Conservation (phyloP, 164 flowering plant genomes). For the Vitis labrusca region DNA sequence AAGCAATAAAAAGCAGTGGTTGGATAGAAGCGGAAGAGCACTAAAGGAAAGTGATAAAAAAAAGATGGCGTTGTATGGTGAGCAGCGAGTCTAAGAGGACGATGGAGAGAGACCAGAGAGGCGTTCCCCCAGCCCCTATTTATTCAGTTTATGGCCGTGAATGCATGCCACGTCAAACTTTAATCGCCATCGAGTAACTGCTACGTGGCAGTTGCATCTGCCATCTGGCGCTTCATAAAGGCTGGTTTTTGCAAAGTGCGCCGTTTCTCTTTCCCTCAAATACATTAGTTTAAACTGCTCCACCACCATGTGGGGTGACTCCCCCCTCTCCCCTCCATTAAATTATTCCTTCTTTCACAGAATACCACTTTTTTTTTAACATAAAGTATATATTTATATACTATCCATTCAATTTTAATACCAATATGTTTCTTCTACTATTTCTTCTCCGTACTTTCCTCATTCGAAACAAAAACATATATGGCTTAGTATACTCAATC, state of each 20-base stretch:
- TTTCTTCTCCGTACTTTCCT: too few relatives aligned
- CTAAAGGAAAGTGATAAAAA: constrained; percentile 1
- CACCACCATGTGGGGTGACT: too few relatives aligned
- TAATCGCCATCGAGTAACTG: constrained; percentile 10
- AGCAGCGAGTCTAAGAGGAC: too few relatives aligned
- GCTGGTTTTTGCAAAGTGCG: constrained; percentile 8
- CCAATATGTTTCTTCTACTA: too few relatives aligned
- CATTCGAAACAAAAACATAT: too few relatives aligned
- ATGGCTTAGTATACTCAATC: too few relatives aligned
- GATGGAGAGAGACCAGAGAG: background rate
- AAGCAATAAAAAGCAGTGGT: background rate
- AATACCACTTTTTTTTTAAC: too few relatives aligned
- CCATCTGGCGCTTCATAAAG: constrained; percentile 20
- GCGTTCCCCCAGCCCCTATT: background rate
- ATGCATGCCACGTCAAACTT: constrained; percentile 32
- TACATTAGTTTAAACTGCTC: too few relatives aligned
- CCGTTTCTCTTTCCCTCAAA: background rate
- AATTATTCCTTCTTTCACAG: too few relatives aligned
- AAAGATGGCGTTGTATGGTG: background rate
- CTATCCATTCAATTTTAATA: too few relatives aligned
- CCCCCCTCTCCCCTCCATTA: too few relatives aligned
- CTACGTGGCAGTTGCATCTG: constrained; percentile 19
- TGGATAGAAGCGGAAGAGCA: background rate
- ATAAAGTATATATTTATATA: too few relatives aligned
- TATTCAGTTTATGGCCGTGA: background rate